phyloP scores from a whole-genome alignment of 352 stramenopile genomes.

The Phytopythium helicoides region DNA sequence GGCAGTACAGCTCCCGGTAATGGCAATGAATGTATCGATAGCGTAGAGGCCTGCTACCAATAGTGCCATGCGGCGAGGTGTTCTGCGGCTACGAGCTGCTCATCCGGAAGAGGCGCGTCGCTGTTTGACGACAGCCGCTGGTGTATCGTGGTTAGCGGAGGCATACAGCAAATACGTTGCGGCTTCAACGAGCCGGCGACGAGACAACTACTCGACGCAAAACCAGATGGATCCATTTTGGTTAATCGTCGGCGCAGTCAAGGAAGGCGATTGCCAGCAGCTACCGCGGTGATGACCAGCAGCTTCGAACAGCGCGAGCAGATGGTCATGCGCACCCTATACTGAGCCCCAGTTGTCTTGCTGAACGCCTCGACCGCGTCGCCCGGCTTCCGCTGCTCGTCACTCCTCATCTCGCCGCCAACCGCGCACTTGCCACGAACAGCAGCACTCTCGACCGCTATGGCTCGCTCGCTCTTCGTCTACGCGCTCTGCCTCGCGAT shows the following conservation, averaged over 20 bases:
- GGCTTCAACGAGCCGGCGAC: too few relatives aligned
- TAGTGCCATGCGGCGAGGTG: too few relatives aligned
- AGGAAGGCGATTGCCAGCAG: too few relatives aligned
- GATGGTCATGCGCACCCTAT: constrained; percentile 1
- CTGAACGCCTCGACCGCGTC: not conserved
- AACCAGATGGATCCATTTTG: not conserved
- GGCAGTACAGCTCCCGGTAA: constrained; percentile 82
- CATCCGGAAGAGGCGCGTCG: too few relatives aligned
- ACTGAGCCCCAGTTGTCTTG: not conserved
- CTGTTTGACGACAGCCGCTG: too few relatives aligned
- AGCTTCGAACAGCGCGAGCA: constrained; percentile 7
- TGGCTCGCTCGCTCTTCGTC: not conserved
- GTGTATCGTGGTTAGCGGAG: not conserved
- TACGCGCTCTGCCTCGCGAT: constrained; percentile 4
- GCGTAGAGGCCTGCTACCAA: too few relatives aligned
- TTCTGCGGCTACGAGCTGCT: too few relatives aligned
- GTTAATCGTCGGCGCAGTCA: not conserved
- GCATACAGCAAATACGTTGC: not conserved
- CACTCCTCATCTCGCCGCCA: not conserved
- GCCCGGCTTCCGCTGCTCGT: not conserved
- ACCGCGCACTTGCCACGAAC: not conserved
- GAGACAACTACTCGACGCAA: too few relatives aligned
- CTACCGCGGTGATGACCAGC: not conserved
- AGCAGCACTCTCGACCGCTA: not conserved
- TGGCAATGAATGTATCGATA: not conserved